phyloP scores from a whole-genome alignment of 768 basidiomycete genomes.

The Lyophyllum decastes region DNA sequence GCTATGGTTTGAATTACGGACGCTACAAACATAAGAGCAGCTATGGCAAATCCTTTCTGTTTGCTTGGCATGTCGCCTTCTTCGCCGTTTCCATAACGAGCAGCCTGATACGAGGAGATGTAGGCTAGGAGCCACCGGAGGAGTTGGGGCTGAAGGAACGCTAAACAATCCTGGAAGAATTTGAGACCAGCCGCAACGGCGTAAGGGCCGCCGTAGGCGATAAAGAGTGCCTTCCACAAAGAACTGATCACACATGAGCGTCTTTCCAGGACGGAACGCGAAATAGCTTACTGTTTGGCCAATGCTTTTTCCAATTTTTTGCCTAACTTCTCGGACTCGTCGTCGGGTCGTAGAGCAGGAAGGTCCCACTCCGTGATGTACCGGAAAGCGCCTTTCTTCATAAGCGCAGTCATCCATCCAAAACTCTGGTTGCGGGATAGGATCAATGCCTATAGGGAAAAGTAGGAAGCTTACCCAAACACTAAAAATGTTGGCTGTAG shows the following conservation, averaged over 20 bases:
- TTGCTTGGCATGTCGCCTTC: constrained; percentile 30
- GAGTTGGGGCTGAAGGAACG: constrained; percentile 87
- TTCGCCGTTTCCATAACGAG: constrained; percentile 35
- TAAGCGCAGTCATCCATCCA: constrained; percentile 80
- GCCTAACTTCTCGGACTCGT: constrained; percentile 74
- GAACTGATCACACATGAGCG: constrained; percentile 38
- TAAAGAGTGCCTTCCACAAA: constrained; percentile 72
- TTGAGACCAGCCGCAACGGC: constrained; percentile 64
- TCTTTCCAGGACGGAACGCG: neutral
- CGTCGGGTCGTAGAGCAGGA: constrained; percentile 65
- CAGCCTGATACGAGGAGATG: constrained; percentile 73
- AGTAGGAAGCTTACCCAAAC: constrained; percentile 51
- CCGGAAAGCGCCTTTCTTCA: constrained; percentile 64
- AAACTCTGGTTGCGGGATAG: constrained; percentile 53
- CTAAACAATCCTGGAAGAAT: constrained; percentile 74
- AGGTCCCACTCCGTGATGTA: constrained; percentile 87
- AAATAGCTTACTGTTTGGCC: constrained; percentile 55
- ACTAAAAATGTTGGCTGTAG: constrained; percentile 82
- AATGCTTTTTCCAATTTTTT: constrained; percentile 60
- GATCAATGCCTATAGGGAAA: neutral
- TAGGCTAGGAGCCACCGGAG: constrained; percentile 78
- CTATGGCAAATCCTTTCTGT: constrained; percentile 75
- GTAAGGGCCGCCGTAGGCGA: constrained; percentile 82
- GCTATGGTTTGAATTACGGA: constrained; percentile 79
- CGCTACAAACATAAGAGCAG: constrained; percentile 76